Percentiles rank a stretch among this genome's conserved stretches.
These are phyloP conservation scores for Aspergillus cristatus DNA, from an alignment of 495 filamentous ascomycete species.

Conservation along the genomic window DNA sequence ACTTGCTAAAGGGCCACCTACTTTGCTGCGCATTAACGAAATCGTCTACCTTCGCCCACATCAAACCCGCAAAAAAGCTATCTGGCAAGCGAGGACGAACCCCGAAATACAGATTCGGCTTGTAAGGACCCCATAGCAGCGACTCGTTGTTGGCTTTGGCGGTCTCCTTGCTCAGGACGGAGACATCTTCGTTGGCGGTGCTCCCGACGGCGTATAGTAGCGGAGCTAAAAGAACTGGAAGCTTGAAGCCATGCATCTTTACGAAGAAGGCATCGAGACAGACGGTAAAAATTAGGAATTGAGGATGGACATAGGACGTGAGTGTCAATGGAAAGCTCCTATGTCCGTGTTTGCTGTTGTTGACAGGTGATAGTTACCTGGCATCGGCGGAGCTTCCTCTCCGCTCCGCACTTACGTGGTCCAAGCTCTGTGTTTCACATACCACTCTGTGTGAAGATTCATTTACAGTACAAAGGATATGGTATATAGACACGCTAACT, in stretches of 20 bases:
- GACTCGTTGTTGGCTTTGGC: constrained; percentile 64
- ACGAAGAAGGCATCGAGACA: constrained; percentile 15
- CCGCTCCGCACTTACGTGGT: constrained; percentile 33
- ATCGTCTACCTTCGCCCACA: constrained; percentile 86
- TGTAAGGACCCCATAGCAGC: constrained; percentile 93
- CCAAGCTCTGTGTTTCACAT: constrained; percentile 28
- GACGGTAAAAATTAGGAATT: constrained; percentile 8
- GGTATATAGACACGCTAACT: neutral
- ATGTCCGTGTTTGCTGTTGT: constrained; percentile 1
- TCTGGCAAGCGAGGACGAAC: constrained; percentile 80
- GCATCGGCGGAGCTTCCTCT: constrained; percentile 17
- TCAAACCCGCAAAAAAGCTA: constrained; percentile 70
- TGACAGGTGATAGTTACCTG: constrained; percentile 13
- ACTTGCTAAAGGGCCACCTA: constrained; percentile 35
- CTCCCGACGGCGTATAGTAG: constrained; percentile 25
- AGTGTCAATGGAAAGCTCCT: neutral
- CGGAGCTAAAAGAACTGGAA: constrained; percentile 19
- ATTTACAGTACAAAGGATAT: neutral
- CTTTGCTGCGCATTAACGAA: constrained; percentile 69
- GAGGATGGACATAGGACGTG: constrained; percentile 5
- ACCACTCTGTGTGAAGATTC: too few species aligned
- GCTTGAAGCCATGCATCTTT: constrained; percentile 26
- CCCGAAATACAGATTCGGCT: constrained; percentile 93
- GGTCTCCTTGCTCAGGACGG: constrained; percentile 32
- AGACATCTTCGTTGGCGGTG: constrained; percentile 28